A percentile compares a stretch with the other conserved stretches of the same genome.
Evolutionary conservation across 179 eudicot species (phyloP).

Genomic region (Heliamphora pulchella): DNA sequence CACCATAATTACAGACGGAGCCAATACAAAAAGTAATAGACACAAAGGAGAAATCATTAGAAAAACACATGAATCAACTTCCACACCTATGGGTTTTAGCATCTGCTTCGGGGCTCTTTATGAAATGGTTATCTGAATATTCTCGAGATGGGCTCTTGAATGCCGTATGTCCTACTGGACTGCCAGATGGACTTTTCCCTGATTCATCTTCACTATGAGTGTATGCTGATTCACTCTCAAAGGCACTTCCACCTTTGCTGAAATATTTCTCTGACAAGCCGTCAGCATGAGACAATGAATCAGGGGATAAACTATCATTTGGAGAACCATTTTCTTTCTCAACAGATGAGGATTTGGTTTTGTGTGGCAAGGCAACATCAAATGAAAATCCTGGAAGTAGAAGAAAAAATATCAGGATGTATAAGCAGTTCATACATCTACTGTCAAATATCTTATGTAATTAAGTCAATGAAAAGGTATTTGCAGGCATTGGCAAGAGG

Average conservation of each 20-base stretch:
- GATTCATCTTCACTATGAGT: slow-evolving; percentile 75
- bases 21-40: background rate
- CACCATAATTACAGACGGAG: background rate
- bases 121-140: slow-evolving; percentile 31
- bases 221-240: slow-evolving; percentile 60
- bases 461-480: slow-evolving; percentile 2
- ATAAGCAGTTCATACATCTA: background rate
- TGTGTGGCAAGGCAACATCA: slow-evolving; percentile 37
- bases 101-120: slow-evolving; percentile 43
- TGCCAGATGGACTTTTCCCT: slow-evolving; percentile 57
- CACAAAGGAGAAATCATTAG: background rate
- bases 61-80: background rate
- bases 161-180: slow-evolving; percentile 32
- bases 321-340: slow-evolving; percentile 49
- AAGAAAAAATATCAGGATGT: slow-evolving; percentile 4
- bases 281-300: slow-evolving; percentile 47
- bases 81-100: slow-evolving; percentile 30
- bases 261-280: slow-evolving; percentile 48
- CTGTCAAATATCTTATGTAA: background rate
- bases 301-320: slow-evolving; percentile 45
- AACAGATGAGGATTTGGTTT: slow-evolving; percentile 35
- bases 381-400: slow-evolving; percentile 33
- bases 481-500: background rate
- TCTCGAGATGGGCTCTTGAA: slow-evolving; percentile 42
- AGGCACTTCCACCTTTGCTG: slow-evolving; percentile 29